These are phyloP conservation scores for Bipolaris sorokiniana DNA, from an alignment of 2,329 filamentous ascomycete species.

Conservation along the genomic window DNA sequence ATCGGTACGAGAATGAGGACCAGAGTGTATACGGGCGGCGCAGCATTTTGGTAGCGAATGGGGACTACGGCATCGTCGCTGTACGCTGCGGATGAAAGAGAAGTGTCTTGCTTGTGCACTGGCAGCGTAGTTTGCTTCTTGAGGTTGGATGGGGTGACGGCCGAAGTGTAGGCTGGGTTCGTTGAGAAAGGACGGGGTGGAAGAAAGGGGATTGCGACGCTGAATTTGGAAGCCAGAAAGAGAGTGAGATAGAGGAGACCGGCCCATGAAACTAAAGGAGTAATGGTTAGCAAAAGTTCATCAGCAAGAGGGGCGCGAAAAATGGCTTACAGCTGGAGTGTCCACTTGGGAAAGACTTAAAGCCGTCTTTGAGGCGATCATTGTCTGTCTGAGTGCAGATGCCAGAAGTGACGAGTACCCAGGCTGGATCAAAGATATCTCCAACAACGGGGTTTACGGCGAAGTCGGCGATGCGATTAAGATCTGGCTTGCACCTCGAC, in stretches of 20 bases:
- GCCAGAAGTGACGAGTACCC: conserved; percentile 72
- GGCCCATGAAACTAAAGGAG: conserved; percentile 66
- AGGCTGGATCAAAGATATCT: conserved; percentile 58
- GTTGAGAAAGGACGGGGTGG: conserved; percentile 56
- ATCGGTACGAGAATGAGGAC: conserved; percentile 73
- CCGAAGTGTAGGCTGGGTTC: conserved; percentile 58
- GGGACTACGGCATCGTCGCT: conserved; percentile 53
- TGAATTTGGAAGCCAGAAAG: conserved; percentile 84
- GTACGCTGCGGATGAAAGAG: conserved; percentile 26
- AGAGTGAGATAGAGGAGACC: conserved; percentile 86
- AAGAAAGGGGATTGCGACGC: conserved; percentile 74
- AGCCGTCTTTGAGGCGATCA: conserved; percentile 74
- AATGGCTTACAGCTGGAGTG: conserved; percentile 68
- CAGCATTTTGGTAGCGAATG: conserved; percentile 75
- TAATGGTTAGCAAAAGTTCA: neutral
- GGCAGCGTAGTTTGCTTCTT: conserved; percentile 30
- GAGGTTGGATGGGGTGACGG: conserved; percentile 48
- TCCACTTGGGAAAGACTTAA: conserved; percentile 81
- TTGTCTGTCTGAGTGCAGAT: conserved; percentile 75
- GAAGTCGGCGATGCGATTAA: conserved; percentile 60
- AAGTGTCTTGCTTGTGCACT: conserved; percentile 34
- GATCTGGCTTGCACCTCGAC: conserved; percentile 76
- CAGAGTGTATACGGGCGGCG: conserved; percentile 81
- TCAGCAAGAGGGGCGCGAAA: neutral
- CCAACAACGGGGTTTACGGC: conserved; percentile 64